phyloP scores from a whole-genome alignment of 805 yeast species.

The Candida nonsorbophila region DNA sequence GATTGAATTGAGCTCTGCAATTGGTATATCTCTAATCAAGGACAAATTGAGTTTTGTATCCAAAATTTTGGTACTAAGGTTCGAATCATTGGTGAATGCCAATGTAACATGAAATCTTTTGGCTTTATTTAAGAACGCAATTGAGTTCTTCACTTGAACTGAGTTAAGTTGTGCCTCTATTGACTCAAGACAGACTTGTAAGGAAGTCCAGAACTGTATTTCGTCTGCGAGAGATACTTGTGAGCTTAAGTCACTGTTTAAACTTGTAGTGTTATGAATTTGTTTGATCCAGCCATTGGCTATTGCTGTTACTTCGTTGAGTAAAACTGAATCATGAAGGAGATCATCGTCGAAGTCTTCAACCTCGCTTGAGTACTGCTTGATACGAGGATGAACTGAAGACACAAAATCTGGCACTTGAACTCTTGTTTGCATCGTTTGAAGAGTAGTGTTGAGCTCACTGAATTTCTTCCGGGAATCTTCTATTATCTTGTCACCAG shows the following conservation, averaged over 20 bases:
- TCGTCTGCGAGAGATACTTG: slow-evolving; percentile 60
- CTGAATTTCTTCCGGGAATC: slow-evolving; percentile 56
- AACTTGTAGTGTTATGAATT: slow-evolving; percentile 50
- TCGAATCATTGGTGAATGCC: slow-evolving; percentile 68
- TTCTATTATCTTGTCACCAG: slow-evolving; percentile 23
- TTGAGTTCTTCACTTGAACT: slow-evolving; percentile 49
- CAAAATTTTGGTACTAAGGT: slow-evolving; percentile 50
- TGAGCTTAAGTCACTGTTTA: slow-evolving; percentile 47
- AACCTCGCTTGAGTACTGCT: slow-evolving; percentile 6
- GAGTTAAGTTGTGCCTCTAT: slow-evolving; percentile 55
- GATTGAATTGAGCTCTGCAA: slow-evolving; percentile 42
- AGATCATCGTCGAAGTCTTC: slow-evolving; percentile 31
- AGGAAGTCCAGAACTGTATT: slow-evolving; percentile 69
- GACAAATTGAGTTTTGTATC: slow-evolving; percentile 53
- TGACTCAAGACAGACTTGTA: slow-evolving; percentile 55
- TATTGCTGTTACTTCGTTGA: slow-evolving; percentile 64
- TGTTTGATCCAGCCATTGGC: slow-evolving; percentile 74
- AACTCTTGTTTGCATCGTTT: slow-evolving; percentile 61
- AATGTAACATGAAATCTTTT: slow-evolving; percentile 77
- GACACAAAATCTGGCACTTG: slow-evolving; percentile 60
- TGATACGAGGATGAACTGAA: slow-evolving; percentile 47
- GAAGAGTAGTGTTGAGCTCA: slow-evolving; percentile 63
- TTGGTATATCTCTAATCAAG: slow-evolving; percentile 65
- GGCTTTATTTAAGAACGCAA: slow-evolving; percentile 58
- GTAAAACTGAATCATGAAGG: slow-evolving; percentile 45